Conservation (phyloP, 257 asterid species). For the Parsonsia alboflavescens region DNA sequence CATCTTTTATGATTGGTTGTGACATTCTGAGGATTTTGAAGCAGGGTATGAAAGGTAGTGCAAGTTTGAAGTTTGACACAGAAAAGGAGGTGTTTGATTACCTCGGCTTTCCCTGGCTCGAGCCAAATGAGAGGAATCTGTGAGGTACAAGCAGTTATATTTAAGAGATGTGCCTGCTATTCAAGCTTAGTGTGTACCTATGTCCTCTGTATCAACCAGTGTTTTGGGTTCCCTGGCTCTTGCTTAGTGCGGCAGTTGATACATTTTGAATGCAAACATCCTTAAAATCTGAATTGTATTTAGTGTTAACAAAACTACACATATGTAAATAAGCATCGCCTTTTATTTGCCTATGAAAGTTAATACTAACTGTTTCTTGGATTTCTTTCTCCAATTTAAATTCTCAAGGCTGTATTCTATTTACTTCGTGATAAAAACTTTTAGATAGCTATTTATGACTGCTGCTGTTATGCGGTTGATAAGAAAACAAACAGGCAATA, state of each 20-base stretch:
- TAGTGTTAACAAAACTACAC: not conserved
- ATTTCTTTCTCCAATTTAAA: not conserved
- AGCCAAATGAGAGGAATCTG: slow-evolving; percentile 75
- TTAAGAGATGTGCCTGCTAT: not conserved
- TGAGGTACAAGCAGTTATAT: slow-evolving; percentile 24
- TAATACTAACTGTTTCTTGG: not conserved
- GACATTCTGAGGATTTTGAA: slow-evolving; percentile 3
- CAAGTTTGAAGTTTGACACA: slow-evolving; percentile 70
- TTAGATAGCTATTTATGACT: not conserved
- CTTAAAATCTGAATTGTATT: not conserved
- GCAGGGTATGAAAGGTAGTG: slow-evolving; percentile 78
- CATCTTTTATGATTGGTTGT: slow-evolving; percentile 4
- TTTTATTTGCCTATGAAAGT: not conserved
- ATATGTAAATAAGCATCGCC: not conserved
- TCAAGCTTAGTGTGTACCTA: not conserved
- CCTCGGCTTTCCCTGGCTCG: slow-evolving; percentile 80
- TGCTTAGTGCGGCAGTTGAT: not conserved
- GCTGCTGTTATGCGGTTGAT: not conserved
- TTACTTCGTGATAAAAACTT: not conserved
- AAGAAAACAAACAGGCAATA: not conserved
- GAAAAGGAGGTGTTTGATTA: slow-evolving; percentile 87
- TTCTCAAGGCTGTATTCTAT: not conserved
- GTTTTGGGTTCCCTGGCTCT: too few relatives aligned
- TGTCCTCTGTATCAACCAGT: not conserved
- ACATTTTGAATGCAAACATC: slow-evolving; percentile 14